phyloP scores from a whole-genome alignment of 164 flowering plant genomes.

The Tetrastigma voinierianum region DNA sequence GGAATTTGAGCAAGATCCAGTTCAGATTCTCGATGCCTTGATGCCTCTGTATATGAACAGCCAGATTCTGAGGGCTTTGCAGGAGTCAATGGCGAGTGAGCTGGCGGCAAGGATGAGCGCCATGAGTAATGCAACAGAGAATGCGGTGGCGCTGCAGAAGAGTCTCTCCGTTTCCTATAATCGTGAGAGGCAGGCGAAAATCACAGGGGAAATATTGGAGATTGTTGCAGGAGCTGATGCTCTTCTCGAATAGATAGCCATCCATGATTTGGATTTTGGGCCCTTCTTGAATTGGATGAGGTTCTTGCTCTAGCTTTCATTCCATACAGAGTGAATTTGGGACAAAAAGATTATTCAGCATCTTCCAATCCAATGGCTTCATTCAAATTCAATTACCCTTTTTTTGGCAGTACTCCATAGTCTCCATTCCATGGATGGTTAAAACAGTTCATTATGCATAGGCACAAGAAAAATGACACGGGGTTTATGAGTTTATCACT shows the following conservation, averaged over 20 bases:
- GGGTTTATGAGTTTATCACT: too few relatives aligned
- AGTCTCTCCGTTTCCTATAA: conserved; percentile 55
- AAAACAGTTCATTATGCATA: too few relatives aligned
- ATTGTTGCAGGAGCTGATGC: conserved; percentile 92
- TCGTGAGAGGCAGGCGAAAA: conserved; percentile 76
- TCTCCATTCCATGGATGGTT: too few relatives aligned
- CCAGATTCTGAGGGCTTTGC: conserved; percentile 83
- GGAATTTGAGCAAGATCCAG: conserved; percentile 95
- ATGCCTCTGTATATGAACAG: conserved; percentile 87
- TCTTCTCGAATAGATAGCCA: conserved; percentile 23
- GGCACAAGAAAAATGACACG: too few relatives aligned
- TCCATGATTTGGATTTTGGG: too few relatives aligned
- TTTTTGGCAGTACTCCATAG: too few relatives aligned
- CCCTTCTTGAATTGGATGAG: too few relatives aligned
- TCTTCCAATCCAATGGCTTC: too few relatives aligned
- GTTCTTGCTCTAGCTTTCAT: too few relatives aligned
- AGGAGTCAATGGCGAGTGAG: conserved; percentile 89
- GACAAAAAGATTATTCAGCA: too few relatives aligned
- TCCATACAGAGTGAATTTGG: too few relatives aligned
- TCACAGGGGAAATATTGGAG: conserved; percentile 89
- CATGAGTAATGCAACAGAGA: conserved; percentile 81
- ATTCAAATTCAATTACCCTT: too few relatives aligned
- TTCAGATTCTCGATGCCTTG: conserved; percentile 89
- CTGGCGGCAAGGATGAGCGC: conserved; percentile 91
- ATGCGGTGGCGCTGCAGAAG: conserved; percentile 74